phyloP scores from a whole-genome alignment of 305 asterid genomes.

The Salvia sclarea region DNA sequence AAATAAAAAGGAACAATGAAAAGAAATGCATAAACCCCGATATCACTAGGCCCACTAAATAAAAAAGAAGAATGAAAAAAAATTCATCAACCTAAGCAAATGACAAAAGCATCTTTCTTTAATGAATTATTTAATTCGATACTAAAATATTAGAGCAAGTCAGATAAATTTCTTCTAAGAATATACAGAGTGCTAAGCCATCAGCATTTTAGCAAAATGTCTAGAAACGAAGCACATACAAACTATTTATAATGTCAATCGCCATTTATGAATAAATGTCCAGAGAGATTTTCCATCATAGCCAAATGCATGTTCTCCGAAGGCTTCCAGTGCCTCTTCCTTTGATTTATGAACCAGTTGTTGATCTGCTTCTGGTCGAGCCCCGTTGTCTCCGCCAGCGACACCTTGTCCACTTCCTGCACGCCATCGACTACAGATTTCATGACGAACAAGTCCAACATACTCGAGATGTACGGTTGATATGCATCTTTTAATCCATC shows the following conservation, averaged over 20 bases:
- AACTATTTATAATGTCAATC: constrained; percentile 27
- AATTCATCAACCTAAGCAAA: not conserved
- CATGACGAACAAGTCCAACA: not conserved
- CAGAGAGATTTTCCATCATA: constrained; percentile 71
- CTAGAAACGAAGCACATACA: constrained; percentile 4
- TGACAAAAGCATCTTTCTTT: not conserved
- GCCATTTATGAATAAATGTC: constrained; percentile 50
- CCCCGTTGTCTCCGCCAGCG: constrained; percentile 77
- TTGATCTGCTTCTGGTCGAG: constrained; percentile 84
- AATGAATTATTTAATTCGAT: constrained; percentile 15
- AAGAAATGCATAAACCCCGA: no score
- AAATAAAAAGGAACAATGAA: not conserved
- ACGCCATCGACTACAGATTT: not conserved
- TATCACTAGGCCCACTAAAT: not conserved
- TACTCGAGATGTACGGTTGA: not conserved
- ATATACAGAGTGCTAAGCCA: constrained; percentile 28
- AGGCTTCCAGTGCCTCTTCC: constrained; percentile 97
- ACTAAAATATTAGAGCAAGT: constrained; percentile 16
- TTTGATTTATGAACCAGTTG: constrained; percentile 92
- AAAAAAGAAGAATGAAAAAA: not conserved
- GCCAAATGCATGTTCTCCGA: constrained; percentile 68
- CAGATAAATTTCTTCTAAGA: constrained; percentile 8
- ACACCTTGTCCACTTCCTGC: constrained; percentile 80
- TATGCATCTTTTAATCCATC: not conserved
- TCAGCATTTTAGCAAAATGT: constrained; percentile 6